Base-by-base conservation (phyloP, 371 early-diverging fungal genomes). In the Rhizopus sp. region DNA sequence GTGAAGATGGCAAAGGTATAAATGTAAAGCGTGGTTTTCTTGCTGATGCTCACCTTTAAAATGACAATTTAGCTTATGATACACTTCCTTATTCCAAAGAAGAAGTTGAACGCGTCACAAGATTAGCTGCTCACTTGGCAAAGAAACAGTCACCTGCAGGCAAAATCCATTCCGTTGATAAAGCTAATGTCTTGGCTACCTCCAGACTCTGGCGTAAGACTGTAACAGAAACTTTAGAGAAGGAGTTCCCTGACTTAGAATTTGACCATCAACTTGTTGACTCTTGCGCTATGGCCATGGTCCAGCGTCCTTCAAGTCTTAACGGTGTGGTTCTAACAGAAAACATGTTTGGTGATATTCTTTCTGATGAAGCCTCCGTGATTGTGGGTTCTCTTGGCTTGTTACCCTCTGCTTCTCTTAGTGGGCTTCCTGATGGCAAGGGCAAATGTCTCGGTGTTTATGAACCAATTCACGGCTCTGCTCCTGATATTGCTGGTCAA, bases 261-360 rank as follows among this genome's bases (percentile, higher is more conserved):
- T 81, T 92, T 34, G 85, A 87, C 45, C 95, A 95, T 78, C 90
- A 94, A 63, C 76, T 95, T 38, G 97, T 98, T 23, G 98, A 98
- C 77, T 91, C 96, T 15, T 95, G 95, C 35, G 93, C 98, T 48
- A 98, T 98, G 98, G 87, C 88, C 62, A 89, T 98, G 88, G 88
- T 98, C 56, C 89, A 88, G 74, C 88, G 88, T 77, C 97, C 97
- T 32, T 82, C 84, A 16, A 81, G 82, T 45, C 77, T 98, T 34
- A 97, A 98, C 72, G 98, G 98, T 57, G 86, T 98, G 34, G 86
- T 97, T 30, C 76, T 98, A 61, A 98, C 97, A 17, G 97, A 96
- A 65, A 98, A 98, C 80, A 93, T 98, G 94, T 97, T 97, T 89
- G 98, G 98, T 62, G 98, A 97, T 66, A 96, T 97, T 62, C 77